Conservation (phyloP, 2,329 filamentous ascomycete species). For the Pezicula carpinea region DNA sequence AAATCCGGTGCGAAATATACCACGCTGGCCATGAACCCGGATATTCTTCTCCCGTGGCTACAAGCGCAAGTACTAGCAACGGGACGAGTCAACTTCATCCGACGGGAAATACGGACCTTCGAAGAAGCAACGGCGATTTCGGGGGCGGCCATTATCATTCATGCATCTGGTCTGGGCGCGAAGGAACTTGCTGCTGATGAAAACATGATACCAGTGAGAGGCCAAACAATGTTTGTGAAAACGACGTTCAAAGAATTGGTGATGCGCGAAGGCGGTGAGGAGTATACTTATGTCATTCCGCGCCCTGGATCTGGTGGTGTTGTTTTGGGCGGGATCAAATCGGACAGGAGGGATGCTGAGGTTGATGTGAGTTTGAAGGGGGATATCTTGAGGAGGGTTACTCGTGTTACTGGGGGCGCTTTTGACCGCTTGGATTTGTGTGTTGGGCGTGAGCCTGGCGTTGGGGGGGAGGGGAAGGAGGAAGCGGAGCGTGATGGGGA, state of each 20-base stretch:
- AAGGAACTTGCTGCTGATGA: neutral
- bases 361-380: neutral
- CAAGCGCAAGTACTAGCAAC: neutral
- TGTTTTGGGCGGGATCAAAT: constrained; percentile 2
- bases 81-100: constrained; percentile 2
- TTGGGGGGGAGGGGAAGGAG: no score
- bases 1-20: constrained; percentile 1
- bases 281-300: constrained; percentile 5
- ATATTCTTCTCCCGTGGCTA: constrained; percentile 1
- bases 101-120: neutral
- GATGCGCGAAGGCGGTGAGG: constrained; percentile 2
- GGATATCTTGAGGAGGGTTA: constrained; percentile 4
- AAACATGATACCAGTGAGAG: neutral
- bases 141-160: neutral
- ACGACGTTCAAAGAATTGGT: neutral
- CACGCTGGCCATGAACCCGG: constrained; percentile 2
- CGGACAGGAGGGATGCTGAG: neutral
- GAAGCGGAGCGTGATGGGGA: no score
- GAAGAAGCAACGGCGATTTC: neutral
- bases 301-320: constrained; percentile 1
- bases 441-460: neutral
- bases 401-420: constrained; percentile 1
- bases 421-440: neutral
- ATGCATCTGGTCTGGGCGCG: constrained; percentile 3
- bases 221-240: constrained; percentile 5